Percentiles rank a stretch among this genome's conserved stretches.
phyloP scores from a whole-genome alignment of 2,329 filamentous ascomycete genomes.

The Gnomoniopsis smithogilvyi region DNA sequence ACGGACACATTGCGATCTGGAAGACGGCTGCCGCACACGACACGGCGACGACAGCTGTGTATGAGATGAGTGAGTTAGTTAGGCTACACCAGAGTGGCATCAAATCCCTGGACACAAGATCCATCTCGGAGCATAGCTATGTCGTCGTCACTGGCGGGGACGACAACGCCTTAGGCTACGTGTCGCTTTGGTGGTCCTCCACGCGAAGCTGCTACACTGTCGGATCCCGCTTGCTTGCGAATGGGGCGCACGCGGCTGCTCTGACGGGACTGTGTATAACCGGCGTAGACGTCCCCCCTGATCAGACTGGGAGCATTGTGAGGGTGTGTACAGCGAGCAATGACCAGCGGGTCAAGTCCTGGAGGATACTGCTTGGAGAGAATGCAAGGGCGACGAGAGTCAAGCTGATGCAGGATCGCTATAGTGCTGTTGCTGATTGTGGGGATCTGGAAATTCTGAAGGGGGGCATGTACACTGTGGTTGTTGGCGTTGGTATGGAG shows the following conservation, averaged over 20 bases:
- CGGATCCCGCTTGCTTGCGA: constrained; percentile 33
- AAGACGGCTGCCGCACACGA: constrained; percentile 13
- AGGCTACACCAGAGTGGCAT: constrained; percentile 78
- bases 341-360: constrained; percentile 59
- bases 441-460: constrained; percentile 46
- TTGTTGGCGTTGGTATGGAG: constrained; percentile 47
- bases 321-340: constrained; percentile 49
- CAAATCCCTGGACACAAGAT: constrained; percentile 56
- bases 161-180: constrained; percentile 72
- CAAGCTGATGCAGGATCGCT: constrained; percentile 44
- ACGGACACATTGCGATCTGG: constrained; percentile 72
- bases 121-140: neutral
- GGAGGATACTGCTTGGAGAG: constrained; percentile 33
- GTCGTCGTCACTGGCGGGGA: constrained; percentile 78
- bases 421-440: constrained; percentile 60
- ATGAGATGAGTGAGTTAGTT: constrained; percentile 28
- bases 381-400: constrained; percentile 24
- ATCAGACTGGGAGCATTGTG: constrained; percentile 14
- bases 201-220: constrained; percentile 16
- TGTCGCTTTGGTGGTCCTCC: constrained; percentile 35
- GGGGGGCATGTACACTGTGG: constrained; percentile 28
- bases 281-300: constrained; percentile 20
- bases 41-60: constrained; percentile 18
- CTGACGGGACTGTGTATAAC: constrained; percentile 56
- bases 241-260: constrained; percentile 67